Evolutionary conservation across 441 rosid genomes (phyloP), one percentile per base, ranked within the genome.

Genomic region (Biscutella laevigata): DNA sequence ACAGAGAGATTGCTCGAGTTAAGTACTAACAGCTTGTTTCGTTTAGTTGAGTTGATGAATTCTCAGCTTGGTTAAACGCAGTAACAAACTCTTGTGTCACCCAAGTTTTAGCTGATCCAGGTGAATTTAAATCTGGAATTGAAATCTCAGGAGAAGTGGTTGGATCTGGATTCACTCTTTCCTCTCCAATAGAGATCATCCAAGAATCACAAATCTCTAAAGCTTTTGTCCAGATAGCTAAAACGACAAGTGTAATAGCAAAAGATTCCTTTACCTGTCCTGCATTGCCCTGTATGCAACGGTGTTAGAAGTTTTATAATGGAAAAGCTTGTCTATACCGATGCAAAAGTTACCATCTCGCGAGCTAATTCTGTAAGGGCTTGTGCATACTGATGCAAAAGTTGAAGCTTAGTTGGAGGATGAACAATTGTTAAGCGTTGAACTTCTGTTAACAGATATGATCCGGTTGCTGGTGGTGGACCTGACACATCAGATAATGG

Each of bases 141-240:
- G 51, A 45, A 53, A 26, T 59, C 71, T 49, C 59, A 33, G 43
- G 51, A 51, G 17, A 38, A n/a, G 28, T 3, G 47, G 44, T 44
- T 47, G 37, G 41, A 52, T 64, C 59, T 5, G 15, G 46, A 33
- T 66, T 71, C 69, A 27, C 9, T 29, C 57, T 68, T 40, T 51
- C 61, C 59, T 57, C 64, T 32, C 71, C 64, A 55, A 56, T 62
- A 27, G 79, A 66, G n/a, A 54, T 20, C 35, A 55, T 57, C 94
- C 90, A 84, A 51, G 77, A 78, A 67, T 54, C 44, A 42, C 83
- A 80, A 53, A 84, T 76, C 60, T 73, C 49, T 61, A 71, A 60
- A 53, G 80, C 80, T 69, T 79, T 76, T 70, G 62, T 84, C 90
- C 94, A 87, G 34, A 72, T 50, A 57, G 96, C 94, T 68, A 82